Percentiles rank a stretch among this genome's conserved stretches.
These are phyloP conservation scores for Verticillium nonalfalfae DNA, from an alignment of 2,329 filamentous ascomycete genomes.

Conservation along the genomic window DNA sequence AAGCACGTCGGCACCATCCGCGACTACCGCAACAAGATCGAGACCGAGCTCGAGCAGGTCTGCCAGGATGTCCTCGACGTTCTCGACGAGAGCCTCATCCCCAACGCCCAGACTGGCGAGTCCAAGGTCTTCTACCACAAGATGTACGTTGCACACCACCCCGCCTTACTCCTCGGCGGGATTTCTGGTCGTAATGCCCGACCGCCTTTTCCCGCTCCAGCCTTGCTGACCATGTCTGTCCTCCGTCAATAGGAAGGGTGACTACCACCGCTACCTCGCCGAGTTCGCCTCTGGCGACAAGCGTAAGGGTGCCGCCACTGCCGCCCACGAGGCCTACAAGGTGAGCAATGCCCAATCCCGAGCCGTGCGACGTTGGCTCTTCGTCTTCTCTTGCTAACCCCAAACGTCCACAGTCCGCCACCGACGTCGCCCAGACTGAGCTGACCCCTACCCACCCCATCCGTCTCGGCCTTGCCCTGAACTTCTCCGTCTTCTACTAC, in stretches of 20 bases:
- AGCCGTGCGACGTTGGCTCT: neutral
- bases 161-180: neutral
- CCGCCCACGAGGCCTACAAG: conserved; percentile 96
- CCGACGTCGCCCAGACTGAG: conserved; percentile 96
- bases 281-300: conserved; percentile 92
- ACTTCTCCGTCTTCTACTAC: conserved; percentile 99
- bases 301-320: conserved; percentile 81
- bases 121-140: conserved; percentile 99
- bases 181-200: neutral
- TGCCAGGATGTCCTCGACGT: conserved; percentile 97
- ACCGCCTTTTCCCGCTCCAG: neutral
- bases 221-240: conserved; percentile 5
- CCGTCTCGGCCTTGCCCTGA: conserved; percentile 92
- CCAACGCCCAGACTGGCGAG: conserved; percentile 92
- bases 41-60: conserved; percentile 93
- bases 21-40: conserved; percentile 98
- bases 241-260: conserved; percentile 69
- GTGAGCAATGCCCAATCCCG: conserved; percentile 39
- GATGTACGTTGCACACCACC: conserved; percentile 63
- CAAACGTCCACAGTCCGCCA: conserved; percentile 64
- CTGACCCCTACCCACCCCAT: conserved; percentile 97
- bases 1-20: conserved; percentile 92
- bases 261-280: conserved; percentile 92
- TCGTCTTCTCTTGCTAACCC: neutral
- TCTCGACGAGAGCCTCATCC: conserved; percentile 86